Evolutionary conservation across 345 rosid species (phyloP).

Genomic region (Rhodomyrtus tomentosa): DNA sequence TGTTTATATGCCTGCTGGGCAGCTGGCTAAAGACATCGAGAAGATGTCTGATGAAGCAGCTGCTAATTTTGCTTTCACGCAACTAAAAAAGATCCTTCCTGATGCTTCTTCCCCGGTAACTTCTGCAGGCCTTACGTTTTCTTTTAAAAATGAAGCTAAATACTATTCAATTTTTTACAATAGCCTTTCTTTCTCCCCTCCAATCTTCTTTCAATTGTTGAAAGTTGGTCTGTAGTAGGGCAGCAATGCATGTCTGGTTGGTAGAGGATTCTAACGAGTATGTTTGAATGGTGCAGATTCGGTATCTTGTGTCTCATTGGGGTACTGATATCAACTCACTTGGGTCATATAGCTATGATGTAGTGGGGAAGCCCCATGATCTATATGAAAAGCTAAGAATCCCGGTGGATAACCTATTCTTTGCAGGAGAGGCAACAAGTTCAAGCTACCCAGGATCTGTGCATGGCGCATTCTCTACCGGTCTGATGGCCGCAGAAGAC

Average conservation of each 20-base stretch:
- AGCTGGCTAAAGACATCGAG: conserved; percentile 91
- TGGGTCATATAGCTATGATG: conserved; percentile 86
- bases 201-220: background rate
- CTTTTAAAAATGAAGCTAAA: background rate
- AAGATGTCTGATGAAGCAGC: conserved; percentile 98
- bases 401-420: conserved; percentile 91
- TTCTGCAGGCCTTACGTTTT: background rate
- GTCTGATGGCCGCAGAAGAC: conserved; percentile 83
- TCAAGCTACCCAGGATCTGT: conserved; percentile 67
- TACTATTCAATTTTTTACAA: background rate
- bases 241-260: background rate
- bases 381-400: conserved; percentile 75
- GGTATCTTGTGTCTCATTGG: conserved; percentile 68
- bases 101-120: conserved; percentile 61
- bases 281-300: conserved; percentile 35
- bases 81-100: conserved; percentile 84
- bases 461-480: conserved; percentile 87
- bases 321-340: conserved; percentile 65
- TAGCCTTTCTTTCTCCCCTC: background rate
- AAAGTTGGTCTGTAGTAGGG: background rate
- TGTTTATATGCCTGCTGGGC: conserved; percentile 96
- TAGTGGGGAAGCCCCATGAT: conserved; percentile 75
- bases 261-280: background rate
- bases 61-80: conserved; percentile 63
- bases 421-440: conserved; percentile 95